Evolutionary conservation across 2,329 filamentous ascomycete species (phyloP).

Genomic region (Acephala macrosclerotiorum): DNA sequence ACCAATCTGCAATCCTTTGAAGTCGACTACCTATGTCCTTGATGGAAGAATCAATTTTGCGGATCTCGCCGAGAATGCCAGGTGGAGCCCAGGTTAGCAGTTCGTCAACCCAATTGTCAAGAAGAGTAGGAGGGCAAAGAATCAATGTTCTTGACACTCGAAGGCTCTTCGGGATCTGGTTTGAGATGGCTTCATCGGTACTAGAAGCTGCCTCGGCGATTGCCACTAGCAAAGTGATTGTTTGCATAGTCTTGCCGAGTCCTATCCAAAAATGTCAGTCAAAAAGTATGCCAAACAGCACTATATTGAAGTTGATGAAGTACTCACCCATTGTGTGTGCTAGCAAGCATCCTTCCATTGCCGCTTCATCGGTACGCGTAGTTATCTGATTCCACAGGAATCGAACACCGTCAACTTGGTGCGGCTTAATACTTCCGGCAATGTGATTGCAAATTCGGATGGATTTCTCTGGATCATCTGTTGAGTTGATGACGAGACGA

Average conservation of each 20-base stretch:
- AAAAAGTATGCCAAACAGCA: not conserved
- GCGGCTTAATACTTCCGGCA: constrained; percentile 72
- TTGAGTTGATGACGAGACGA: constrained; percentile 70
- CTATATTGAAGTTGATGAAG: constrained; percentile 67
- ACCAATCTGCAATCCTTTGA: constrained; percentile 64
- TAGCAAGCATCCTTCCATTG: constrained; percentile 78
- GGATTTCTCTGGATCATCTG: constrained; percentile 63
- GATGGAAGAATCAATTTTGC: constrained; percentile 58
- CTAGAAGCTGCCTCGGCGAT: constrained; percentile 73
- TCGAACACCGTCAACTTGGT: constrained; percentile 82
- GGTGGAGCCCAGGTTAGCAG: constrained; percentile 72
- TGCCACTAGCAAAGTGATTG: constrained; percentile 80
- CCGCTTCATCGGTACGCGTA: constrained; percentile 52
- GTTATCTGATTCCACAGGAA: constrained; percentile 91
- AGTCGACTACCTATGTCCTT: constrained; percentile 48
- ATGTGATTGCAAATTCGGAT: constrained; percentile 72
- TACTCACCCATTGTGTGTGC: constrained; percentile 93
- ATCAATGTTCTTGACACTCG: constrained; percentile 71
- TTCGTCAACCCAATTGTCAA: constrained; percentile 87
- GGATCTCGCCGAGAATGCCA: constrained; percentile 61
- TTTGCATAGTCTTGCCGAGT: constrained; percentile 38
- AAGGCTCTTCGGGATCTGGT: constrained; percentile 74
- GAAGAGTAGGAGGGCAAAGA: constrained; percentile 76
- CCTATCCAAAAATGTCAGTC: constrained; percentile 5
- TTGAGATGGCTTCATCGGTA: constrained; percentile 58